Percentiles rank a stretch among this genome's conserved stretches.
These are phyloP conservation scores for Sedum album DNA, from an alignment of 164 flowering plant genomes.

Conservation along the genomic window DNA sequence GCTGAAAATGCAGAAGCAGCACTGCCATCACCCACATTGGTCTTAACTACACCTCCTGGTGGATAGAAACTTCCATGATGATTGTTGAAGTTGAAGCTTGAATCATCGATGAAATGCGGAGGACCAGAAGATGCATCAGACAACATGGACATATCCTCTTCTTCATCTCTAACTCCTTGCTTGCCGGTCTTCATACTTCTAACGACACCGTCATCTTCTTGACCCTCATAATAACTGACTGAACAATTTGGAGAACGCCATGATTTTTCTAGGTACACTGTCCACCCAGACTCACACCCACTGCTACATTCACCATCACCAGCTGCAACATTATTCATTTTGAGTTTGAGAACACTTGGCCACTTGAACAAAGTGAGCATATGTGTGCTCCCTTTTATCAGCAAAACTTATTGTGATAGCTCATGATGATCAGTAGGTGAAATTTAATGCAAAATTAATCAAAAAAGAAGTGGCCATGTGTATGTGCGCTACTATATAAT, in stretches of 20 bases:
- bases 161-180: constrained; percentile 19
- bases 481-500: background rate
- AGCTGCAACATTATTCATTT: constrained; percentile 22
- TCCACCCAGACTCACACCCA: constrained; percentile 95
- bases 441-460: constrained; percentile 1
- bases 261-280: constrained; percentile 73
- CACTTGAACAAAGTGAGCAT: constrained; percentile 3
- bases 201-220: constrained; percentile 1
- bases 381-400: constrained; percentile 9
- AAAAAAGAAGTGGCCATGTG: background rate
- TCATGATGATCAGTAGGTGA: background rate
- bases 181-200: background rate
- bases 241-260: constrained; percentile 25
- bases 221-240: constrained; percentile 15
- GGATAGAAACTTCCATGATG: constrained; percentile 21
- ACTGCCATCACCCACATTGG: constrained; percentile 7
- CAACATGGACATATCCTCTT: constrained; percentile 78
- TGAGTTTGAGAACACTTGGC: constrained; percentile 2
- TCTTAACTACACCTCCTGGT: constrained; percentile 1
- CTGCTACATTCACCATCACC: constrained; percentile 56
- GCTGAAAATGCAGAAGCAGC: constrained; percentile 18
- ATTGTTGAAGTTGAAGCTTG: constrained; percentile 18
- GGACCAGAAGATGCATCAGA: constrained; percentile 99
- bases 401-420: constrained; percentile 1
- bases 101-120: constrained; percentile 48